These are phyloP conservation scores for Trichoderma cornu-damae DNA, from an alignment of 2,329 filamentous ascomycete genomes.

Conservation along the genomic window DNA sequence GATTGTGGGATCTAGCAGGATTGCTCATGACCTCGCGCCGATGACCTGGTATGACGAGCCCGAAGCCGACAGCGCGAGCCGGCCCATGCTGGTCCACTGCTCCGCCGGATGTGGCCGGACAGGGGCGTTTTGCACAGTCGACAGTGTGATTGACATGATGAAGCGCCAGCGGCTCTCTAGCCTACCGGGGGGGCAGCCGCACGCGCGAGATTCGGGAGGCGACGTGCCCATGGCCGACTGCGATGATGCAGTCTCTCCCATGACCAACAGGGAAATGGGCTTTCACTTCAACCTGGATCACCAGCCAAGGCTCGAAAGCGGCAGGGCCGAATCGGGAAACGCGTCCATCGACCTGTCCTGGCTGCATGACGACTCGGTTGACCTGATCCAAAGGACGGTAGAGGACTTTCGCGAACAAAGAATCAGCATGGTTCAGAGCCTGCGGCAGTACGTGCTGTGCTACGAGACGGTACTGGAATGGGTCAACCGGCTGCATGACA, in stretches of 20 bases:
- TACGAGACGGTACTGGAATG: constrained; percentile 94
- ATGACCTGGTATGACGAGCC: constrained; percentile 55
- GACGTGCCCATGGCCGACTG: constrained; percentile 43
- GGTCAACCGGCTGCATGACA: constrained; percentile 52
- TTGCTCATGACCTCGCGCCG: constrained; percentile 29
- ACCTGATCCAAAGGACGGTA: constrained; percentile 81
- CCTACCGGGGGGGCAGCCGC: constrained; percentile 19
- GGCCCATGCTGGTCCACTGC: constrained; percentile 88
- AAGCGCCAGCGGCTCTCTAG: constrained; percentile 66
- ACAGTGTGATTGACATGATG: constrained; percentile 92
- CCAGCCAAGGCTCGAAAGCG: constrained; percentile 21
- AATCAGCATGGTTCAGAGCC: constrained; percentile 92
- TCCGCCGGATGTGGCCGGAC: constrained; percentile 94
- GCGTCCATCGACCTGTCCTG: constrained; percentile 50
- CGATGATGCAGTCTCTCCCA: constrained; percentile 30
- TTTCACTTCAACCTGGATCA: constrained; percentile 23
- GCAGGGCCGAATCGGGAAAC: constrained; percentile 11
- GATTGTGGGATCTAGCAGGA: constrained; percentile 30
- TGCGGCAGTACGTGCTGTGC: constrained; percentile 90
- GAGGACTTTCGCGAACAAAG: constrained; percentile 85
- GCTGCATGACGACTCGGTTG: constrained; percentile 64
- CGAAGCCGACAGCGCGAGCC: constrained; percentile 45
- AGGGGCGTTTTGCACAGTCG: constrained; percentile 93
- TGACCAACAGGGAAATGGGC: constrained; percentile 24
- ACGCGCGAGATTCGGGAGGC: constrained; percentile 34